Evolutionary conservation across 2,329 filamentous ascomycete genomes (phyloP).

Genomic region (Colletotrichum plurivorum): DNA sequence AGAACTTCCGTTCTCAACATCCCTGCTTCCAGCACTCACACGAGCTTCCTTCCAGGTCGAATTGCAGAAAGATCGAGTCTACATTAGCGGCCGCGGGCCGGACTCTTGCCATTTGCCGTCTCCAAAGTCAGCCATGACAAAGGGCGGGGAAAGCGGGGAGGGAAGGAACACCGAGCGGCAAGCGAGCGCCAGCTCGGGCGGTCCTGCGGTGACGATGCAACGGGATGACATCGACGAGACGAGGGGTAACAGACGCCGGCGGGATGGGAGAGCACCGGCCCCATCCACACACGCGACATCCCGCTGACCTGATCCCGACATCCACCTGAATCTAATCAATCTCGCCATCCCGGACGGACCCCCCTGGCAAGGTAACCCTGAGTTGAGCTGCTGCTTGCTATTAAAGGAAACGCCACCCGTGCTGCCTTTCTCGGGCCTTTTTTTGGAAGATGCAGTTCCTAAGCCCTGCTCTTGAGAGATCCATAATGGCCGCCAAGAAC

Average conservation of each 20-base stretch:
- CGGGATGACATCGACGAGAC: slow-evolving; percentile 32
- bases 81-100: slow-evolving; percentile 1
- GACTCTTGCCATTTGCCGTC: slow-evolving; percentile 1
- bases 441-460: slow-evolving; percentile 13
- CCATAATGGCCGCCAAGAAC: slow-evolving; percentile 32
- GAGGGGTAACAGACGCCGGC: background rate
- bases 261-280: background rate
- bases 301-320: background rate
- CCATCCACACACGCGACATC: background rate
- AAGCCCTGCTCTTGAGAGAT: background rate
- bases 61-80: background rate
- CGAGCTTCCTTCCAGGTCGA: no score
- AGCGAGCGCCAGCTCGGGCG: background rate
- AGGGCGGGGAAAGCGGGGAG: slow-evolving; percentile 48
- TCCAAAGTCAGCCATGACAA: slow-evolving; percentile 50
- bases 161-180: background rate
- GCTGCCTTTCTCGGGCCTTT: background rate
- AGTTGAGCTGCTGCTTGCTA: background rate
- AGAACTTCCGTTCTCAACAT: background rate
- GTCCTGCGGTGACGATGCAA: slow-evolving; percentile 25
- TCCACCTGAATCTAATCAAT: background rate
- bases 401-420: slow-evolving; percentile 2
- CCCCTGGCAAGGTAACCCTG: slow-evolving; percentile 11
- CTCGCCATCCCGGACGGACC: slow-evolving; percentile 1
- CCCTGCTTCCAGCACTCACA: background rate